A percentile compares a stretch with the other conserved stretches of the same genome.
These are phyloP conservation scores for Sclerospora graminicola DNA, from an alignment of 352 stramenopile genomes.

Conservation along the genomic window DNA sequence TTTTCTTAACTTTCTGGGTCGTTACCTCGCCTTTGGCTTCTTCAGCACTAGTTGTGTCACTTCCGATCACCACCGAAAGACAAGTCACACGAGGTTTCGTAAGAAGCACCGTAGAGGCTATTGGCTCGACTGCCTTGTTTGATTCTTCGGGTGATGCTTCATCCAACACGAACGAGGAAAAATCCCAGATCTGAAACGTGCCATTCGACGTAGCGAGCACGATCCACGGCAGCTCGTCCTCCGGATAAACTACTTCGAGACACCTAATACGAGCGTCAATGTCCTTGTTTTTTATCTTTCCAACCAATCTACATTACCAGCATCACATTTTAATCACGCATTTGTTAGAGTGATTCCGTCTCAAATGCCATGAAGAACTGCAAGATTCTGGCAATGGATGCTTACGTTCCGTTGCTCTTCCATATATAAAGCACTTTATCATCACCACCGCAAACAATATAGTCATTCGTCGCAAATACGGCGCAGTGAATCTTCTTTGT, in stretches of 20 bases:
- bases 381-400: too few relatives aligned
- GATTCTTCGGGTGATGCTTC: conserved; percentile 32
- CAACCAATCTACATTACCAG: conserved; percentile 34
- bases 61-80: conserved; percentile 50
- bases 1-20: conserved; percentile 20
- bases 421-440: conserved; percentile 81
- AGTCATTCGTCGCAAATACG: conserved; percentile 64
- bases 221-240: conserved; percentile 49
- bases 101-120: conserved; percentile 53
- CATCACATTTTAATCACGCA: neutral
- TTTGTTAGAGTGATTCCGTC: neutral
- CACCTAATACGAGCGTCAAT: conserved; percentile 64
- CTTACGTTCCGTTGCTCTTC: conserved; percentile 59
- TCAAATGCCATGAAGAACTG: neutral
- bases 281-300: conserved; percentile 50
- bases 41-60: conserved; percentile 7
- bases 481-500: conserved; percentile 66
- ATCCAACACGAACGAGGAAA: conserved; percentile 51
- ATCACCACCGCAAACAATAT: conserved; percentile 65
- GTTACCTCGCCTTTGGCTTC: conserved; percentile 7
- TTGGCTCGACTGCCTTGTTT: conserved; percentile 41
- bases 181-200: conserved; percentile 72
- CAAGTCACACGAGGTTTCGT: conserved; percentile 70
- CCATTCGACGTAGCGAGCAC: conserved; percentile 70
- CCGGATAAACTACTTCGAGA: conserved; percentile 61